Base-by-base conservation (phyloP, 345 rosid genomes). In the Salix caprea region DNA sequence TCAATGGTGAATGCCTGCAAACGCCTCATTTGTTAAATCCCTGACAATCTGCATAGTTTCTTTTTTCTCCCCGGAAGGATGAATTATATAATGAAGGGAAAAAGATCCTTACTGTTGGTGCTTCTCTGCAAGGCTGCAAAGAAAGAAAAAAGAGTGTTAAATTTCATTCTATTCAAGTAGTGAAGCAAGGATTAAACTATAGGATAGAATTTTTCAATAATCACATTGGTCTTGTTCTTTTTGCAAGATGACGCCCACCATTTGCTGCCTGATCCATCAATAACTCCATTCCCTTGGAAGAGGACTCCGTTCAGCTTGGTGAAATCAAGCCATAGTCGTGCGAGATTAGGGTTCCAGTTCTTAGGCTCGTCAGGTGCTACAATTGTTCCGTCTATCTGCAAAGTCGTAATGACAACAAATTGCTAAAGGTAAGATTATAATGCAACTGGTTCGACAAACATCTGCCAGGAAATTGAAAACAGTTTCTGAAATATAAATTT, bases 201-300 rank as follows among this genome's bases (percentile, higher is more conserved):
- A 39, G 74, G 76, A 85, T 91, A 86, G 7, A 11, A 68, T 11
- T 16, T 42, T 42, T 37, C 18, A 67, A 76, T 66, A 75, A 61
- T 76, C 90, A 94, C 98, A 78, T 92, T 94, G 64, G 96, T 11
- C 54, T 62, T 73, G 28, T 96, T 94, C 91, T 84, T 94, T 85
- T 94, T 94, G 95, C 99, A 96, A 61, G 99, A 96, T 39, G 97
- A 81, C 71, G 90, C 92, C 99, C 99, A 96, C 99, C 99, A 96
- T 85, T 94, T 91, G 82, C 97, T 88, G 68, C 99, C 99, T 15
- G 98, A 96, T 34, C 97, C 99, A 81, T 96, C 97, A 81, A 96
- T 91, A 60, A 94, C 86, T 76, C 99, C 99, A 74, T 81, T 81
- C 37, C 98, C 98, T 82, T 90, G 97, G 85, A 96, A 94, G 66